Evolutionary conservation across 495 filamentous ascomycete genomes (phyloP), one percentile per base, ranked within the genome.

Genomic region (Jackrogersella minutella): DNA sequence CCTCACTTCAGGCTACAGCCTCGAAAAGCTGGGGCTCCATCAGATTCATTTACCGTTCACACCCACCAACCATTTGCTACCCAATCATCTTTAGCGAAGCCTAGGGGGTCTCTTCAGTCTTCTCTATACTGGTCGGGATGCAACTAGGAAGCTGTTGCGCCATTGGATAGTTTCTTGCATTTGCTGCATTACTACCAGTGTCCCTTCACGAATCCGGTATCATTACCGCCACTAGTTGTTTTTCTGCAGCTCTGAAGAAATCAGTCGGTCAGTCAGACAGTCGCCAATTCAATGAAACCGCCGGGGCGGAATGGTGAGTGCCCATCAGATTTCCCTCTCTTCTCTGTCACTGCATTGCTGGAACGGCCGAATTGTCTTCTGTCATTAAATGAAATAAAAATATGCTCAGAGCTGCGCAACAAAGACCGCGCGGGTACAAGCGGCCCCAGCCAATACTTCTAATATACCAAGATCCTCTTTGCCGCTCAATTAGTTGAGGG

Each of bases 1-100:
- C 66, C 68, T 70, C 68, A 70, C 57, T 66, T 70, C 58, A 59
- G 55, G 49, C 66, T 65, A 56, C 68, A 70, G 68, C 68, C 68
- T 70, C 62, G 68, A 70, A 63, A 62, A 62, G 54, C 58, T 66
- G 68, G 63, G 68, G 63, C 50, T 58, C 57, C 66, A 69, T 69
- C 57, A 65, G 57, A 69, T 62, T 69, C 51, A 61, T 69, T n/a
- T 69, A 56, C 61, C 66, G 39, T 57, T n/a, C 56, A 58, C 59
- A 64, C 49, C 40, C 49, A 44, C 39, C 30, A 59, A 10, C 41
- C 5, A 33, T 9, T 13, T 26, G 17, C 46, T 40, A 21, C 41
- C 72, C 52, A 74, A 74, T 74, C 69, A 74, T 4, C n/a, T 26
- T 33, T 13, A 22, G 14, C 49, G 47, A 58, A 36, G 36, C 49